Evolutionary conservation across 495 filamentous ascomycete genomes (phyloP), one percentile per base, ranked within the genome.

Genomic region (Filosporella fistucella): DNA sequence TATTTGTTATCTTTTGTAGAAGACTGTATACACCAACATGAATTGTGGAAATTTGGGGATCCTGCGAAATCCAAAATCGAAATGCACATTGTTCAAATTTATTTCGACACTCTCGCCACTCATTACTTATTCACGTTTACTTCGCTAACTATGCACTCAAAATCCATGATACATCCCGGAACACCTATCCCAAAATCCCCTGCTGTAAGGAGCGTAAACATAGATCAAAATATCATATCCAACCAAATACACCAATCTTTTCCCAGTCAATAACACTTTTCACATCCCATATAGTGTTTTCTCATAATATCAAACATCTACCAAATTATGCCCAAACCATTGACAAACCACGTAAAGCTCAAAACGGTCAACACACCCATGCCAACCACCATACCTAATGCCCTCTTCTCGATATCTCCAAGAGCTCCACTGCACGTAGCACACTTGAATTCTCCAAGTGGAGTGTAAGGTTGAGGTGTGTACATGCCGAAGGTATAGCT

Each of bases 291-390:
- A 29, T 8, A n/a, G 9, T 32, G 9, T n/a, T n/a, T n/a, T n/a
- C n/a, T n/a, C n/a, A n/a, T n/a, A n/a, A n/a, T 21, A 11, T n/a
- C 40, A 9, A 3, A 25, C 20, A 39, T 34, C 75, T 53, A 84
- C 73, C 39, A 60, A 83, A 61, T 45, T 47, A 65, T 22, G 77
- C 85, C 43, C 83, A 71, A 10, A 77, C 86, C 33, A 76, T 35
- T 76, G 34, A 88, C 82, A 55, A 96, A 96, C 86, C 89, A 96
- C 41, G 86, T 86, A 62, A 96, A 95, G 36, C 88, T 88, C 22
- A 86, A 52, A 11, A 95, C 68, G 7, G 90, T 95, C 36, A 93
- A 68, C 16, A 76, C 51, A 33, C 75, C 78, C 86, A 94, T 94
- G 41, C 79, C 77, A 36, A 91, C 45, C 43, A 85, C 74, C 49